Base-by-base conservation (phyloP, 192 early-diverging fungal genomes). In the Coemansia guatemalensis region DNA sequence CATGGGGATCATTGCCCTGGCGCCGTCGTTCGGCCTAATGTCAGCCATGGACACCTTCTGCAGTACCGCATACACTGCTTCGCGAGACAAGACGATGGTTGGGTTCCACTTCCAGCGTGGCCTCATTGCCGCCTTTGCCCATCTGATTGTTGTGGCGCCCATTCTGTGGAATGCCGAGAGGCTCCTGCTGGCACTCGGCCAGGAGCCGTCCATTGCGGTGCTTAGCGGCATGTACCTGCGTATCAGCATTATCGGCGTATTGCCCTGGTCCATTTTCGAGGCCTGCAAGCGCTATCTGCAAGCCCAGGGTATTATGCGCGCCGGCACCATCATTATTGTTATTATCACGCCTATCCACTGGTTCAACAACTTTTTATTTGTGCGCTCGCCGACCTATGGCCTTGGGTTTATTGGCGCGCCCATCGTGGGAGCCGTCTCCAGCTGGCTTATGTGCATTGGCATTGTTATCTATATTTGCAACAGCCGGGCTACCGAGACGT, bases 301-400 rank as follows among this genome's bases (percentile, higher is more conserved):
- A 64, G 85, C 88, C 0, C 95, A 97, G 82, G 93, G 87, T 2
- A 75, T 75, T 64, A 95, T 98, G 94, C 83, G 88, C 20, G 92
- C 92, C 0, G 83, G 79, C 26, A 91, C 92, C 41, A 79, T 86
- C 55, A 84, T 94, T 22, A 83, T 89, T 5, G 48, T 85, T 21
- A 65, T 91, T 44, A 85, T 88, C 3, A 69, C 88, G 14, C 90
- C 90, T 12, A 57, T 94, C 49, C 93, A 93, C 66, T 69, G 87
- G n/a, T 35, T 90, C 48, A 65, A 92, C 33, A 92, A 90, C 67
- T 96, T 89, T 65, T 48, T 85, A 0, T 71, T 98, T 44, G 93
- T 97, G 20, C 89, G 85, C 66, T 82, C 85, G 30, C 64, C 77
- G 27, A 77, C 77, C n/a, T 83, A 85, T 30, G 65, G 82, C 1